Conservation (phyloP, 805 yeast species). For the Wickerhamiella shivajii region DNA sequence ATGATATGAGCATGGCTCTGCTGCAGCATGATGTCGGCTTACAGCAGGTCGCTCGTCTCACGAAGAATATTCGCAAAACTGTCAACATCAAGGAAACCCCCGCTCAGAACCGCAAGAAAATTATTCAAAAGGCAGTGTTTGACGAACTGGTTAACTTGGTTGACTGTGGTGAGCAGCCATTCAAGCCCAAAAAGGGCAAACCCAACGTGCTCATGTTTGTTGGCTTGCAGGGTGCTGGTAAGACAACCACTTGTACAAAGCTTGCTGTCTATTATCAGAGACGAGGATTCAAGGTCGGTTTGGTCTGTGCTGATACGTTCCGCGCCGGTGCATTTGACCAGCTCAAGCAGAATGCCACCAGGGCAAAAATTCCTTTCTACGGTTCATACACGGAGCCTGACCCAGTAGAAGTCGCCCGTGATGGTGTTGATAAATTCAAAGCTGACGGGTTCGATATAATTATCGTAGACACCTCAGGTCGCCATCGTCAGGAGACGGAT, state of each 20-base stretch:
- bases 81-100: conserved; percentile 40
- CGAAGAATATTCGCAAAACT: conserved; percentile 52
- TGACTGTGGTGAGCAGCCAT: conserved; percentile 45
- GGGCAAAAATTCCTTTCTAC: conserved; percentile 84
- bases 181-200: conserved; percentile 75
- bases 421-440: conserved; percentile 84
- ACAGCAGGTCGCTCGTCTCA: conserved; percentile 58
- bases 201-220: conserved; percentile 87
- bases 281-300: conserved; percentile 85
- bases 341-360: conserved; percentile 91
- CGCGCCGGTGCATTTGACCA: conserved; percentile 99
- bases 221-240: conserved; percentile 98
- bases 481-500: conserved; percentile 90
- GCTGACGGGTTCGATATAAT: conserved; percentile 84
- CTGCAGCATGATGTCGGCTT: conserved; percentile 91
- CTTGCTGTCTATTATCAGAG: conserved; percentile 87
- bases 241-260: conserved; percentile 94
- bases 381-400: conserved; percentile 94
- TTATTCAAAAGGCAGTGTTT: conserved; percentile 81
- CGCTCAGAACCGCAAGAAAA: conserved; percentile 54
- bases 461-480: conserved; percentile 94
- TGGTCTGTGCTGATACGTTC: conserved; percentile 98
- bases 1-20: conserved; percentile 79
- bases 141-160: conserved; percentile 83
- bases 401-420: conserved; percentile 81